Evolutionary conservation across 2,329 filamentous ascomycete genomes (phyloP), one percentile per base, ranked within the genome.

Genomic region (Albifimbria verrucaria): DNA sequence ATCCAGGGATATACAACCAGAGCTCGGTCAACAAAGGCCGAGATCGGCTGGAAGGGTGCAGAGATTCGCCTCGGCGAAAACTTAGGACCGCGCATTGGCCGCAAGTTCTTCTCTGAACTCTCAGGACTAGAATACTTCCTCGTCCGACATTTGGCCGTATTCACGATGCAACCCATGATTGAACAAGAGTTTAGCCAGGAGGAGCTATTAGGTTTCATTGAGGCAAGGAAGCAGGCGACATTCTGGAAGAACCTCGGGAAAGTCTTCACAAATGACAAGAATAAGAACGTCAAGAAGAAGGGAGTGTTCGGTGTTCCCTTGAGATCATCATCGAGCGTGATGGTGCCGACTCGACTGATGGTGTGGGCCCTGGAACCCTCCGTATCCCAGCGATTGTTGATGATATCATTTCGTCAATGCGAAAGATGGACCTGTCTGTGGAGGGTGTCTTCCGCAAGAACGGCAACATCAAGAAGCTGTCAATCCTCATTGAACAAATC

Each of bases 211-310:
- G 86, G 90, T 56, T 84, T 99, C 48, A 97, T 99, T 57, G 94
- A 99, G 71, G 91, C 90, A 2, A 87, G 90, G 65, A 95, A 96
- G 61, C 79, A 81, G 57, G 86, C 90, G 22, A 97, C 90, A 0
- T 96, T 99, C 72, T 99, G 94, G 94, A 94, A 93, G 70, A 97
- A 97, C 63, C 92, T 99, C 58, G 93, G 92, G 57, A 96, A 97
- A 68, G 93, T 92, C 2, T 96, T 97, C 71, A 94, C 93, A 70
- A 91, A 90, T 60, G 89, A 94, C 62, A 88, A 85, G 61, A 82
- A 77, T 61, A 91, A 92, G 69, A 81, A 73, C 26, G 81, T 83
- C 60, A 96, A 95, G 75, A 96, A 95, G 76, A 96, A 95, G 77
- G 93, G 91, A 41, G 87, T 96, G 22, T 99, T 99, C 67, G 91